Base-by-base conservation (phyloP, 495 filamentous ascomycete species). In the Aspergillus taichungensis region DNA sequence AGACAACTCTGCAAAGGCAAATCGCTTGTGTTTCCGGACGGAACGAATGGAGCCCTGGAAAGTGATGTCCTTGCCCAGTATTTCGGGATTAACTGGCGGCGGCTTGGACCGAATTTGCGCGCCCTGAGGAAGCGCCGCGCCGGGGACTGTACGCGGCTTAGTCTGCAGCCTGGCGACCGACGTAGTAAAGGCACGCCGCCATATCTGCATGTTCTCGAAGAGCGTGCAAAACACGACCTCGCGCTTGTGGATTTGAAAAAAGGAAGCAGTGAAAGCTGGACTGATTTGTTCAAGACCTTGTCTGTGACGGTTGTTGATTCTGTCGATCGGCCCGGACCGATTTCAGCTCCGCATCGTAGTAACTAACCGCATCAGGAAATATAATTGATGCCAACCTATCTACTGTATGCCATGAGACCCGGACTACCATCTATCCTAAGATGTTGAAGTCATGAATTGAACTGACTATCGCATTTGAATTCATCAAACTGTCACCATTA, bases 31-130 rank as follows among this genome's bases (percentile, higher is more conserved):
- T 55, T 85, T 84, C 45, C 94, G 79, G 45, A 96, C 79, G 11
- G 87, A 87, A 38, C 87, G 79, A 48, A 97, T 71, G 63, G 82
- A 90, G 30, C 91, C 92, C 56, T 85, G 74, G 47, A 95, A 69
- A 36, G 68, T 79, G 39, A 86, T 56, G 42, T 71, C 58, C 49
- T 67, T 53, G 47, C 66, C 61, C 66, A 32, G 66, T 50, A 14
- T 43, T 57, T 45, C 57, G 59, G 13, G 59, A 42, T 13, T 51
- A 52, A 30, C 51, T 47, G 42, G 52, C 52, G 47, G 58, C 61
- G 7, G 51, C 50, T 40, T 63, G 54, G 39, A 71, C 18, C 18
- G 65, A 43, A 71, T 55, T 41, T 71, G 62, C 40, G 61, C 62
- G 53, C 66, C 69, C 52, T 66, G 60, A 30, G 64, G 51, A 34